Conservation (phyloP, 2,329 filamentous ascomycete species). For the Ceratocystis albifundus region DNA sequence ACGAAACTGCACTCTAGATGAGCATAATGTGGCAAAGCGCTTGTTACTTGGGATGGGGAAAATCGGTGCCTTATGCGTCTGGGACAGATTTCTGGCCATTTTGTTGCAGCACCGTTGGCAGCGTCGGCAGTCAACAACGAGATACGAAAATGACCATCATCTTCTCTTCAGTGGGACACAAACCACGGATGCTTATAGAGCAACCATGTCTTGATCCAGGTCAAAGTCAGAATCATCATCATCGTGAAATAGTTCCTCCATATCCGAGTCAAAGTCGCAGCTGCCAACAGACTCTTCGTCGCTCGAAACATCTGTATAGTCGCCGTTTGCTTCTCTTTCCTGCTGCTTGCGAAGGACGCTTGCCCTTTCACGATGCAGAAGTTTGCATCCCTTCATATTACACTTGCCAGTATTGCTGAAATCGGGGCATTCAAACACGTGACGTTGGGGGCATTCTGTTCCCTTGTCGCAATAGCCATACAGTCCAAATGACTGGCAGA, state of each 20-base stretch:
- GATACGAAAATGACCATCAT: too few species aligned
- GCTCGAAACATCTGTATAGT: slow-evolving; percentile 61
- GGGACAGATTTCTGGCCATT: neutral
- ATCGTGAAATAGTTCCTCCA: slow-evolving; percentile 52
- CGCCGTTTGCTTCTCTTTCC: slow-evolving; percentile 34
- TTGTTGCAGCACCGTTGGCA: neutral
- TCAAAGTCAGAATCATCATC: slow-evolving; percentile 33
- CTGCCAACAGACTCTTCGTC: slow-evolving; percentile 62
- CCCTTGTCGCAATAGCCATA: slow-evolving; percentile 85
- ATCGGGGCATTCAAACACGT: slow-evolving; percentile 87
- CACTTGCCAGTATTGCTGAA: slow-evolving; percentile 86
- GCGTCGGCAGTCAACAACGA: neutral
- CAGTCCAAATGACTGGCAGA: slow-evolving; percentile 74
- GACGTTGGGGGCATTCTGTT: slow-evolving; percentile 62
- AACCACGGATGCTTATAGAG: slow-evolving; percentile 20
- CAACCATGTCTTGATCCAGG: slow-evolving; percentile 21
- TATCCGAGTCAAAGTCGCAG: slow-evolving; percentile 70
- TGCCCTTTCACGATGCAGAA: slow-evolving; percentile 79
- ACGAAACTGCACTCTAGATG: neutral
- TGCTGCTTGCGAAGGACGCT: slow-evolving; percentile 59
- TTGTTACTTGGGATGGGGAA: neutral
- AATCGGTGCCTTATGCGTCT: neutral
- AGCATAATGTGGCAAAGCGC: neutral
- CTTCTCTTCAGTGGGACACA: neutral
- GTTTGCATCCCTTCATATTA: slow-evolving; percentile 66